Conservation (phyloP, 164 flowering plant species). For the Platanus orientalis region DNA sequence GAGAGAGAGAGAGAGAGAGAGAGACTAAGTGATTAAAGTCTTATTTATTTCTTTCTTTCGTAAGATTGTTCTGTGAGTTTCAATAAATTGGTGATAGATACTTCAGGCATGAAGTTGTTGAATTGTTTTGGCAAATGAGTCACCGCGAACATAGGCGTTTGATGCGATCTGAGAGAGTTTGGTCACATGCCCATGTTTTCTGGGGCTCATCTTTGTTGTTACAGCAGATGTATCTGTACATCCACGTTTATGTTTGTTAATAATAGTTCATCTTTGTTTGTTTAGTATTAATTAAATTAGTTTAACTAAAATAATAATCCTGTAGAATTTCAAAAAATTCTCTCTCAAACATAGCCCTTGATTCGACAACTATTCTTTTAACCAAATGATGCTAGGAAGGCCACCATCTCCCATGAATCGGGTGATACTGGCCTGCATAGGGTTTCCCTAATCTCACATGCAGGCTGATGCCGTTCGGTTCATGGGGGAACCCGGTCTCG, state of each 20-base stretch:
- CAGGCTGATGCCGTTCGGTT: too few relatives aligned
- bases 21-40: background rate
- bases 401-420: too few relatives aligned
- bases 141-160: constrained; percentile 19
- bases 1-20: background rate
- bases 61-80: background rate
- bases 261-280: background rate
- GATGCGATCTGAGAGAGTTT: background rate
- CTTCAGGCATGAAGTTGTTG: constrained; percentile 1
- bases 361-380: constrained; percentile 2
- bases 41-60: background rate
- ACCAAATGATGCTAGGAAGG: too few relatives aligned
- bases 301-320: background rate
- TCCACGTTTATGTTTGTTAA: background rate
- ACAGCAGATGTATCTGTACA: background rate
- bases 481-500: too few relatives aligned
- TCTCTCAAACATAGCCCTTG: constrained; percentile 3
- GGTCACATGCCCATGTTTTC: constrained; percentile 20
- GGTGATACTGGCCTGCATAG: too few relatives aligned
- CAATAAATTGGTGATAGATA: background rate
- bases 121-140: constrained; percentile 10
- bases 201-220: background rate
- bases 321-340: constrained; percentile 6
- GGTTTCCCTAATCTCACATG: too few relatives aligned
- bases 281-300: background rate